phyloP scores from a whole-genome alignment of 805 yeast genomes.

The Ogataea henricii region DNA sequence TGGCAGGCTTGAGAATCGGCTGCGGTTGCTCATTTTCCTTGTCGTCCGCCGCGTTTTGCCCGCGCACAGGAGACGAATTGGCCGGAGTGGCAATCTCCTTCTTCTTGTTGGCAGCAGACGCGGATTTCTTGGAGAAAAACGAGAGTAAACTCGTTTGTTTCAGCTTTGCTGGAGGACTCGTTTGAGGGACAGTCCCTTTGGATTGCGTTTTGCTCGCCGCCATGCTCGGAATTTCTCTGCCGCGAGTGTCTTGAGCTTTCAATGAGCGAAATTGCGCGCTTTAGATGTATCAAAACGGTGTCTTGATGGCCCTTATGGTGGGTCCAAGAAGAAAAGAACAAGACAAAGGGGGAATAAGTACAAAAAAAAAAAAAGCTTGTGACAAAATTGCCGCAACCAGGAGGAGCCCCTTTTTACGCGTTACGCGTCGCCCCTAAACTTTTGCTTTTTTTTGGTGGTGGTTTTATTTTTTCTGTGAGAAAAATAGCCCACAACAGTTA shows the following conservation, averaged over 20 bases:
- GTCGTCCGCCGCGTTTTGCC: slow-evolving; percentile 3
- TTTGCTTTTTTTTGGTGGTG: too few species aligned
- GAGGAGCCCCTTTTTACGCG: slow-evolving; percentile 3
- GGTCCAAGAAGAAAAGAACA: background rate
- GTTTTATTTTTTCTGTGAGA: background rate
- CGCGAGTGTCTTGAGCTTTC: too few species aligned
- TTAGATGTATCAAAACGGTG: background rate
- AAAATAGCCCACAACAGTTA: too few species aligned
- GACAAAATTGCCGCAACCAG: slow-evolving; percentile 2
- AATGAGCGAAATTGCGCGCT: background rate
- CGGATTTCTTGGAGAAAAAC: slow-evolving; percentile 25
- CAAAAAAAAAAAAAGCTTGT: background rate
- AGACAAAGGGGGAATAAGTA: background rate
- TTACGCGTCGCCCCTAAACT: background rate
- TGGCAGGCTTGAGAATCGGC: background rate
- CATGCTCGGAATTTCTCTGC: background rate
- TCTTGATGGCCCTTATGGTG: background rate
- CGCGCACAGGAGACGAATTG: slow-evolving; percentile 27
- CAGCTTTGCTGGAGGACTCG: slow-evolving; percentile 8
- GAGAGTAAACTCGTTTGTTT: slow-evolving; percentile 36
- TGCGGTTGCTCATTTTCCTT: slow-evolving; percentile 12
- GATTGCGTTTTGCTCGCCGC: slow-evolving; percentile 4
- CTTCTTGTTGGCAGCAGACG: background rate
- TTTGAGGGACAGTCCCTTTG: too few species aligned
- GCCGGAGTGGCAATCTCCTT: slow-evolving; percentile 27